Evolutionary conservation across 2,329 filamentous ascomycete species (phyloP), one percentile per base, ranked within the genome.

Genomic region (Myriosclerotinia scirpicola): DNA sequence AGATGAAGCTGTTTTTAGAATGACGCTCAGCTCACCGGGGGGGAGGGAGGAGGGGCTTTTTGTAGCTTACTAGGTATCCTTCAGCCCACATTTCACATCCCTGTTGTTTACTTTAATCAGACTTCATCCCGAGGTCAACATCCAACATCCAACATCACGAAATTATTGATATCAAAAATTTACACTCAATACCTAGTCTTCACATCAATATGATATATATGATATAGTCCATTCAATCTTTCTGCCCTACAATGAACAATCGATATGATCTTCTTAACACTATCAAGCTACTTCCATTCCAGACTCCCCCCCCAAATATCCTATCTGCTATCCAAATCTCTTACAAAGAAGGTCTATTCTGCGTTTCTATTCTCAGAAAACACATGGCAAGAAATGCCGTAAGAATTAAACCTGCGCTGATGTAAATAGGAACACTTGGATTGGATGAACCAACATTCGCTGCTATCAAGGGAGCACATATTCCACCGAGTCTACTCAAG

Each of bases 391-490:
- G 78, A 75, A 87, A 88, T 0, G 86, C 84, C 4, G 82, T 80
- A 54, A 88, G 73, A 60, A 88, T 87, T 67, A 88, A 76, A 12
- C 78, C 78, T 0, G 82, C 85, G 42, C 84, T 83, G 68, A 88
- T 77, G 71, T 85, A 87, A 22, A 88, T 83, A 4, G 85, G 86
- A 44, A 80, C 78, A 54, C 81, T 85, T 17, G 84, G 81, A 11
- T 85, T 84, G 3, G 68, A 69, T 34, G 64, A 64, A 1, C 69
- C 68, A 11, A 75, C 70, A 53, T 76, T 87, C 0, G 86, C 85
- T 2, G 90, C 90, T 36, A 92, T 79, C 14, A 92, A 81, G 0
- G 90, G 90, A 0, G 90, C 90, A 72, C 87, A 81, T 14, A 92
- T 79, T 6, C 90, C 90, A 6, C 85, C 84, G 52, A 89, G 75